phyloP scores from a whole-genome alignment of 2,329 filamentous ascomycete genomes.

The Zasmidium angulare region DNA sequence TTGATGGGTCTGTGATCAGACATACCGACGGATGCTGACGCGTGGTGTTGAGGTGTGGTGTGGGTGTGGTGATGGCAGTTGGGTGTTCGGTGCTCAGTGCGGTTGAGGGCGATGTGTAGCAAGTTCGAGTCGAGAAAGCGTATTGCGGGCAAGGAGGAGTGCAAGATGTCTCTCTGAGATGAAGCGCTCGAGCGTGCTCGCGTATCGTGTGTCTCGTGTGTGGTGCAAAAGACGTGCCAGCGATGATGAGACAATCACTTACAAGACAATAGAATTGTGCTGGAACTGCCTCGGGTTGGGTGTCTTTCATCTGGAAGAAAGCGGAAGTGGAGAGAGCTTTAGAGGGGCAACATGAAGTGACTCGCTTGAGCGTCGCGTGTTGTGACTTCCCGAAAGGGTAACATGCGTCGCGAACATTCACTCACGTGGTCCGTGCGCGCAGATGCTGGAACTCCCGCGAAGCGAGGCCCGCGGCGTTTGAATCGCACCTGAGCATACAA shows the following conservation, averaged over 20 bases:
- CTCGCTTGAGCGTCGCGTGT: not conserved
- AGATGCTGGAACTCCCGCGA: not conserved
- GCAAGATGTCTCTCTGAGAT: not conserved
- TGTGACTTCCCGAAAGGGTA: not conserved
- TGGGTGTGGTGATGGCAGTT: no score
- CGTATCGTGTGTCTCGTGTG: not conserved
- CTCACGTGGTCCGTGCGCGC: not conserved
- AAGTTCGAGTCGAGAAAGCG: no score
- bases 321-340: not conserved
- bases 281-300: not conserved
- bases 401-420: not conserved
- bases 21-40: no score
- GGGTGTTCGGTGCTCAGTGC: no score
- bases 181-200: not conserved
- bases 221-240: not conserved
- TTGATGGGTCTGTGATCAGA: no score
- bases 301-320: not conserved
- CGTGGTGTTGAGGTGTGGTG: no score
- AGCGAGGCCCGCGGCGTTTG: no score
- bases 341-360: not conserved
- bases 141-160: no score
- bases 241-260: not conserved
- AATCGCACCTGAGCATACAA: no score
- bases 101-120: no score
- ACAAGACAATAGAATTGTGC: not conserved